Evolutionary conservation across 768 basidiomycete species (phyloP).

Genomic region (Auriscalpium microsporum): DNA sequence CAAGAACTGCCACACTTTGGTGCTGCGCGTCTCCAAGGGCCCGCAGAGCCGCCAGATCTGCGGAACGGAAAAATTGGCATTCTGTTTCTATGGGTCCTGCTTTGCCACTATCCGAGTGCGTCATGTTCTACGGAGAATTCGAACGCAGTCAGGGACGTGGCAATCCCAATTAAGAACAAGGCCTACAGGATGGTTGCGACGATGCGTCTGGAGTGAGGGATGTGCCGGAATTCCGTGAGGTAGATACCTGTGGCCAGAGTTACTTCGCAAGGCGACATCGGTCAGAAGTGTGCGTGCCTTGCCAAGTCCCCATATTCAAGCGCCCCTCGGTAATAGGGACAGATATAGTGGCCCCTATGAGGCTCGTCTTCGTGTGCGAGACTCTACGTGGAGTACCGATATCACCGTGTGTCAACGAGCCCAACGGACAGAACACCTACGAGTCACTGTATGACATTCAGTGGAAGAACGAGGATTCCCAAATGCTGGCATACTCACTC

Average conservation of each 20-base stretch:
- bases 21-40: too few relatives aligned
- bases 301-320: conserved; percentile 87
- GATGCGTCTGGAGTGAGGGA: conserved; percentile 54
- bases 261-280: not conserved
- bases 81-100: too few relatives aligned
- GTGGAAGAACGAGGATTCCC: conserved; percentile 3
- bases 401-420: not conserved
- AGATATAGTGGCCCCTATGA: conserved; percentile 76
- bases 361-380: conserved; percentile 84
- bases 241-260: conserved; percentile 53
- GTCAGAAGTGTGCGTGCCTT: conserved; percentile 42
- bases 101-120: too few relatives aligned
- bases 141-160: too few relatives aligned
- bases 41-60: too few relatives aligned
- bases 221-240: conserved; percentile 74
- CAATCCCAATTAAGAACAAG: not conserved
- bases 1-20: too few relatives aligned
- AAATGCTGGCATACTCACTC: conserved; percentile 46
- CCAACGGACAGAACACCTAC: not conserved
- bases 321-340: conserved; percentile 75
- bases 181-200: conserved; percentile 79
- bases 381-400: conserved; percentile 37
- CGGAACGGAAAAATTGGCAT: too few relatives aligned
- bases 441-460: conserved; percentile 19
- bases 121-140: too few relatives aligned